phyloP scores from a whole-genome alignment of 2,329 filamentous ascomycete species.

The Phaeosphaeriaceae sp. region DNA sequence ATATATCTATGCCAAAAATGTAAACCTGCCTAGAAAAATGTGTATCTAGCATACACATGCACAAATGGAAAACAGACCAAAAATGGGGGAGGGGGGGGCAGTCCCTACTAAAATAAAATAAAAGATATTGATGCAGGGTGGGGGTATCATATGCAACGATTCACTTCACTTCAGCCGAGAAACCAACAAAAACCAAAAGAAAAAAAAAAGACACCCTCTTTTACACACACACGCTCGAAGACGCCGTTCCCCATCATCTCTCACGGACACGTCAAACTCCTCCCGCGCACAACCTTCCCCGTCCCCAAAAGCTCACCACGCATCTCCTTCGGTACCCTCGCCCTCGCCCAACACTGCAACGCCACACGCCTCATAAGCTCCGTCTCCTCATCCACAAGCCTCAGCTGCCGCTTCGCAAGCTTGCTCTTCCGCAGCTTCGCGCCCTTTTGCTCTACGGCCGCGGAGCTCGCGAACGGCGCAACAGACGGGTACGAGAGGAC shows the following conservation, averaged over 20 bases:
- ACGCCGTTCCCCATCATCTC: too few species aligned
- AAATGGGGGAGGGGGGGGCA: too few species aligned
- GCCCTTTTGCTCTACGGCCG: constrained; percentile 28
- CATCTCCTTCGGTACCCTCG: constrained; percentile 34
- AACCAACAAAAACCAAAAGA: too few species aligned
- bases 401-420: constrained; percentile 54
- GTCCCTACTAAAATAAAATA: not conserved
- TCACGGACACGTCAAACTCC: constrained; percentile 43
- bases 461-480: constrained; percentile 12
- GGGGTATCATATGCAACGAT: constrained; percentile 7
- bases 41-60: too few species aligned
- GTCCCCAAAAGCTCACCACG: constrained; percentile 27
- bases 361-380: constrained; percentile 51
- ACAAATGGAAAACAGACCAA: too few species aligned
- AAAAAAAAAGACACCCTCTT: too few species aligned
- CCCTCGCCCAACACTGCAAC: constrained; percentile 52
- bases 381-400: constrained; percentile 52
- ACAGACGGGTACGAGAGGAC: constrained; percentile 26
- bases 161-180: not conserved
- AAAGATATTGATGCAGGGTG: not conserved
- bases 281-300: constrained; percentile 23
- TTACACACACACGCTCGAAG: not conserved
- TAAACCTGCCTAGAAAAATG: too few species aligned
- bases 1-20: too few species aligned
- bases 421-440: constrained; percentile 47